These are phyloP conservation scores for Prunus davidiana DNA, from an alignment of 306 rosid species.

Conservation along the genomic window DNA sequence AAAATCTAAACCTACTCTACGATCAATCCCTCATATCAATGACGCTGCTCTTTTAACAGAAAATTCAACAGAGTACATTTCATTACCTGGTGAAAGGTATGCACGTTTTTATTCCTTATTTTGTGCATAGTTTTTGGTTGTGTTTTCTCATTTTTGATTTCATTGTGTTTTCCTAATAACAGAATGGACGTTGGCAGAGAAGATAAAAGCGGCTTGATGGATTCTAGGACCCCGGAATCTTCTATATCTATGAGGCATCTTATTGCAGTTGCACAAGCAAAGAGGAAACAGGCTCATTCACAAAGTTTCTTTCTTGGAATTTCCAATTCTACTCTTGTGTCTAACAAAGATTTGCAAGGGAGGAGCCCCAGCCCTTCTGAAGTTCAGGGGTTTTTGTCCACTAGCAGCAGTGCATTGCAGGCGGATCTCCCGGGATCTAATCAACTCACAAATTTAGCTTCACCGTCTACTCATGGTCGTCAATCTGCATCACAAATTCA, in stretches of 20 bases:
- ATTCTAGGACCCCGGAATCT: slow-evolving; percentile 64
- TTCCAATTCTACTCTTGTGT: slow-evolving; percentile 31
- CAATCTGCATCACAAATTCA: slow-evolving; percentile 49
- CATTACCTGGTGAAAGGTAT: slow-evolving; percentile 64
- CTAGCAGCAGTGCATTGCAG: slow-evolving; percentile 39
- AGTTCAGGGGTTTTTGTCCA: slow-evolving; percentile 51
- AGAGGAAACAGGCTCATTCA: slow-evolving; percentile 70
- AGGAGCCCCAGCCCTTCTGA: slow-evolving; percentile 73
- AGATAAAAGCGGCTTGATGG: slow-evolving; percentile 42
- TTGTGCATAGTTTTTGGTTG: slow-evolving; percentile 7
- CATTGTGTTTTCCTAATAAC: slow-evolving; percentile 22
- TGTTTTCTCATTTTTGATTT: background rate
- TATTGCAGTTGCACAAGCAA: slow-evolving; percentile 95
- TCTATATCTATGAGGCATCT: slow-evolving; percentile 75
- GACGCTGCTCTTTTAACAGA: slow-evolving; percentile 45
- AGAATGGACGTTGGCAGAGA: slow-evolving; percentile 54
- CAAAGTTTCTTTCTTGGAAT: slow-evolving; percentile 49
- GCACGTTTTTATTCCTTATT: slow-evolving; percentile 13
- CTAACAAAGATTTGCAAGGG: slow-evolving; percentile 45
- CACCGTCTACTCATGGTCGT: slow-evolving; percentile 60
- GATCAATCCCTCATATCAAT: slow-evolving; percentile 33
- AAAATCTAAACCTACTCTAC: slow-evolving; percentile 50
- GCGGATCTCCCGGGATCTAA: slow-evolving; percentile 57
- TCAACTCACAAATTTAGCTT: slow-evolving; percentile 43
- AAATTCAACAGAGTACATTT: slow-evolving; percentile 45